Evolutionary conservation across 768 basidiomycete species (phyloP).

Genomic region (Macrolepiota albuminosa): DNA sequence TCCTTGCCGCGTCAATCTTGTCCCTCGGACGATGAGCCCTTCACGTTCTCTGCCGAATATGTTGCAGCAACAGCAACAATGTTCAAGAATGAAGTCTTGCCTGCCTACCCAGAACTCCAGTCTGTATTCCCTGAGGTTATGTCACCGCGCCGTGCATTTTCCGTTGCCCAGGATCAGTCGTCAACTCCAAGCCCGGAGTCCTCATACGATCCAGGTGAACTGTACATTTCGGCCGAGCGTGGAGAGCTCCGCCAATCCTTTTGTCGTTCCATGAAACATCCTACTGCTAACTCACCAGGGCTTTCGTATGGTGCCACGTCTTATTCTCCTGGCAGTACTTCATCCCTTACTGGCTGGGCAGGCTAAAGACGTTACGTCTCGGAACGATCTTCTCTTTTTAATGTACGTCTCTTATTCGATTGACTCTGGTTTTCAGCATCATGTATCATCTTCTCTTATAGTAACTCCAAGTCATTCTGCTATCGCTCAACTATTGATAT

Average conservation of each 20-base stretch:
- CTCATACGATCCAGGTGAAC: slow-evolving; percentile 14
- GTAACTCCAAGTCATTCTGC: background rate
- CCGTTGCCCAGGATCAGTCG: slow-evolving; percentile 13
- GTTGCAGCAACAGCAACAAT: slow-evolving; percentile 29
- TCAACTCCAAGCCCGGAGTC: slow-evolving; percentile 15
- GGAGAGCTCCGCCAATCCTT: slow-evolving; percentile 8
- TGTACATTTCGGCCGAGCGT: slow-evolving; percentile 11
- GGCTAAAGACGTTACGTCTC: slow-evolving; percentile 26
- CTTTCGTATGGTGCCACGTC: slow-evolving; percentile 17
- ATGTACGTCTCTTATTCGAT: background rate
- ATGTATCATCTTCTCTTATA: background rate
- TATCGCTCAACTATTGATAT: background rate
- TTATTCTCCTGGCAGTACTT: slow-evolving; percentile 25
- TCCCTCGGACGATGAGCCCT: slow-evolving; percentile 29
- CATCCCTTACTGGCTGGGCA: slow-evolving; percentile 47
- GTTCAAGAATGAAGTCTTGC: slow-evolving; percentile 29
- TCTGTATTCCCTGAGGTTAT: slow-evolving; percentile 11
- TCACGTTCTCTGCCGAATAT: slow-evolving; percentile 31
- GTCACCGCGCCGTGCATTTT: slow-evolving; percentile 15
- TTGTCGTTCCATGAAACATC: slow-evolving; percentile 9
- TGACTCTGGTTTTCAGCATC: background rate
- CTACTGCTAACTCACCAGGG: slow-evolving; percentile 6
- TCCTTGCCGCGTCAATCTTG: slow-evolving; percentile 13
- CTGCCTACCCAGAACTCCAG: slow-evolving; percentile 27
- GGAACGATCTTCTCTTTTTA: background rate